phyloP scores from a whole-genome alignment of 148 eudicot species.

The Pouteria glomerata region DNA sequence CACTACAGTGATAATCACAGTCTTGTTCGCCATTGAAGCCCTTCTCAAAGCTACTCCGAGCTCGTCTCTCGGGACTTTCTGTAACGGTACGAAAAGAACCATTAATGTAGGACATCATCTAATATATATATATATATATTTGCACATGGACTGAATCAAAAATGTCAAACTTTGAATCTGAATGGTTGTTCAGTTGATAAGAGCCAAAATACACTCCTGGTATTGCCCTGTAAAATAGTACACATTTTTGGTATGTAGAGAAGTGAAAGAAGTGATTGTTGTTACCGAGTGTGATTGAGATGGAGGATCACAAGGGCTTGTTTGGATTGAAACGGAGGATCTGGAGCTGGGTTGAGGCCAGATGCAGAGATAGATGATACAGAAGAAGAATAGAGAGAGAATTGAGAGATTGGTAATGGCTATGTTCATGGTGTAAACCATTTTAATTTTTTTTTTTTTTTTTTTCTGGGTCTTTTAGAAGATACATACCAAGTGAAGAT shows the following conservation, averaged over 20 bases:
- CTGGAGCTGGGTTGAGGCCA: not conserved
- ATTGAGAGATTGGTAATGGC: not conserved
- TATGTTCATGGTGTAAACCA: not conserved
- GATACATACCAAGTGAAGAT: not conserved
- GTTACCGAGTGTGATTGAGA: slow-evolving; percentile 2
- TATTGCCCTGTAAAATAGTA: too few species aligned
- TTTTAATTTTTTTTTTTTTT: not conserved
- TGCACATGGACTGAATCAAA: too few species aligned
- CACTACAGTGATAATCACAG: slow-evolving; percentile 57
- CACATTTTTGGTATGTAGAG: too few species aligned
- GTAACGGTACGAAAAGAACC: not conserved
- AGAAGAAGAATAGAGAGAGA: not conserved
- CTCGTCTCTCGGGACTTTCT: slow-evolving; percentile 24
- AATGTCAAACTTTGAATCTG: too few species aligned
- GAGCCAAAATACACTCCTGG: too few species aligned
- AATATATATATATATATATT: not conserved
- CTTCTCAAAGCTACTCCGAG: slow-evolving; percentile 35
- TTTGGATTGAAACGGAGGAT: not conserved
- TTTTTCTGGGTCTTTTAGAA: not conserved
- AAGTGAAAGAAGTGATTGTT: too few species aligned
- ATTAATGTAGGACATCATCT: not conserved
- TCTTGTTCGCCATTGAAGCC: slow-evolving; percentile 47
- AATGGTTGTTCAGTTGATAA: too few species aligned
- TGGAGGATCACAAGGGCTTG: not conserved
- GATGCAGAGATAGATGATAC: not conserved